Evolutionary conservation across 139 green algal genomes (phyloP), one percentile per base, ranked within the genome.

Genomic region (Closterium sp.): DNA sequence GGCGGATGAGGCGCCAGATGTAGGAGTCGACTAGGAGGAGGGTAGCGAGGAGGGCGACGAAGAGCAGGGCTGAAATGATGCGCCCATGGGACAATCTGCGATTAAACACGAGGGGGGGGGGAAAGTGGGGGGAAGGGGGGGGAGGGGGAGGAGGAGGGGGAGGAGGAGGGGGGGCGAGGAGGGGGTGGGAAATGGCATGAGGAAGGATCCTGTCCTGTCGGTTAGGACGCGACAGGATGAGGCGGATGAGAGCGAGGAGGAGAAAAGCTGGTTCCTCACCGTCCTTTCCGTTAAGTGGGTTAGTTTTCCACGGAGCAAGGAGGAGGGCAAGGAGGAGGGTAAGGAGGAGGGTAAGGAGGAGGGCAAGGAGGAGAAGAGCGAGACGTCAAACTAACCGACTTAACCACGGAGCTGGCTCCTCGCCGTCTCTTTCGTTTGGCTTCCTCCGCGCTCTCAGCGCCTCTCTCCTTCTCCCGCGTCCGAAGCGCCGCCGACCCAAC

Each of bases 1-100:
- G 89, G 19, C 85, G 89, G 32, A 92, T 92, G 85, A 92, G 23
- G 30, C 31, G 30, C 89, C 89, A 92, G 64, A 91, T 85, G 86
- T 34, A 33, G 30, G 85, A 34, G 23, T 92, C 90, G n/a, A 85
- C 85, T 4, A 90, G 64, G 43, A 91, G 34, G 86, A 92, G 36
- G 4, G 85, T 92, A 10, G 34, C 91, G 32, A 81, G 32, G 4
- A 92, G 89, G n/a, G 64, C 33, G 23, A 34, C 84, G 31, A 91
- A 91, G 2, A 90, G 23, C 4, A 91, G n/a, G 3, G 43, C 10
- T n/a, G 81, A 84, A 4, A 90, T 21, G 28, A 88, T 4, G 3
- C 55, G 23, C 4, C 88, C 88, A 3, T 91, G n/a, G 87, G 10
- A 81, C 4, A 90, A 8, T 9, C 87, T 90, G 87, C 12, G 36